A percentile compares a stretch with the other conserved stretches of the same genome.
Conservation (phyloP, 164 flowering plant genomes). For the Magnolia changhungtana region DNA sequence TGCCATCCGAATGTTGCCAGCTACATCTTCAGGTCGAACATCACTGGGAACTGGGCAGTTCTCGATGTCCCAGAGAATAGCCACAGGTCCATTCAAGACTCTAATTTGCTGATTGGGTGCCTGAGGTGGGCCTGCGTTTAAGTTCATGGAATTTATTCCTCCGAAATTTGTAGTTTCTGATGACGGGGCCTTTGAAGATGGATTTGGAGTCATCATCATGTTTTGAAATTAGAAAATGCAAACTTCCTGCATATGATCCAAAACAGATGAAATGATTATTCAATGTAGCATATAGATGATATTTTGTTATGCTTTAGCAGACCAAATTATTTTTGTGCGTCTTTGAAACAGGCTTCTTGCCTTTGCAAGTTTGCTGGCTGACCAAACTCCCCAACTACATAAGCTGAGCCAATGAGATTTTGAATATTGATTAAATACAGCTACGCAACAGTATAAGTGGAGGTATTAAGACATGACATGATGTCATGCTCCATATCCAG, state of each 20-base stretch:
- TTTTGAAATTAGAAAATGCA: constrained; percentile 5
- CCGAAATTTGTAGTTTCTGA: constrained; percentile 14
- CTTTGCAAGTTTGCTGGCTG: neutral
- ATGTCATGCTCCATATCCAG: too few relatives aligned
- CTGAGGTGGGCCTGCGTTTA: constrained; percentile 24
- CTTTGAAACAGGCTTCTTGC: neutral
- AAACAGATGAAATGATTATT: neutral
- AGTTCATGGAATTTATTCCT: constrained; percentile 9
- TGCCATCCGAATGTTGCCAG: constrained; percentile 92
- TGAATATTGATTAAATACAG: too few relatives aligned
- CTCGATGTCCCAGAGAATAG: constrained; percentile 96
- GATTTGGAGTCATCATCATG: constrained; percentile 13
- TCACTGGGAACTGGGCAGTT: constrained; percentile 92
- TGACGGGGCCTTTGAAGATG: constrained; percentile 11
- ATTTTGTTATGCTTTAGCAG: neutral
- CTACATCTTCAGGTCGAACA: constrained; percentile 92
- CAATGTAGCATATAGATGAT: neutral
- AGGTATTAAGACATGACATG: too few relatives aligned
- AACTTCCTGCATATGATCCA: constrained; percentile 15
- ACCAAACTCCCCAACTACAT: neutral
- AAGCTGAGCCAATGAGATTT: neutral
- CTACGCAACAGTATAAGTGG: too few relatives aligned
- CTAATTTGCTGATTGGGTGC: constrained; percentile 29
- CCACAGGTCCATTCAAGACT: constrained; percentile 51
- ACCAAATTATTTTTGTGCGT: neutral